phyloP scores from a whole-genome alignment of 169 alveolate species.

The Perkinsus chesapeaki region DNA sequence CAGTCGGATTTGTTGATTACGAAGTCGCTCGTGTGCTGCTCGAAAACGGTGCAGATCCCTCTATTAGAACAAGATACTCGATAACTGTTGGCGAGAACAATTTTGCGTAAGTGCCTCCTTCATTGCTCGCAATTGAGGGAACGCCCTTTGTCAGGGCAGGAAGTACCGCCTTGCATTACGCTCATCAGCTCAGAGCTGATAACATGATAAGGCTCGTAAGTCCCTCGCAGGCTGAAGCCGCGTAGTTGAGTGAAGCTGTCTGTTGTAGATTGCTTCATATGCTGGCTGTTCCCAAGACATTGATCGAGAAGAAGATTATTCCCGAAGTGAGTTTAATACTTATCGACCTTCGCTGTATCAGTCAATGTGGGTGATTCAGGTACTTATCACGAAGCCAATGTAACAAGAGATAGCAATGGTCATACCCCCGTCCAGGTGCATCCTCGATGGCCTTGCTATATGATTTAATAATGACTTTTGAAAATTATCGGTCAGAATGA shows the following conservation, averaged over 20 bases:
- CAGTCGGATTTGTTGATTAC: neutral
- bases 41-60: neutral
- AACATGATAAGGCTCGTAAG: neutral
- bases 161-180: neutral
- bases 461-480: neutral
- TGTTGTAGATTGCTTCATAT: neutral
- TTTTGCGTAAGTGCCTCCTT: neutral
- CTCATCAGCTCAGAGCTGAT: neutral
- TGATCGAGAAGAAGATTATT: neutral
- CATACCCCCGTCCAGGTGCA: neutral
- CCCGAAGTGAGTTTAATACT: neutral
- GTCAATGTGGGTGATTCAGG: neutral
- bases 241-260: neutral
- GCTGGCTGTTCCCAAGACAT: neutral
- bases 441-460: neutral
- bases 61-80: neutral
- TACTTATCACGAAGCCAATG: neutral
- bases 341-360: neutral
- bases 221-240: neutral
- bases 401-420: neutral
- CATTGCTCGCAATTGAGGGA: too few species aligned
- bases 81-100: neutral
- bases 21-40: neutral
- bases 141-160: neutral
- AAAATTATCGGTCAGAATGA: neutral